Conservation (phyloP, 305 asterid genomes). For the Coffea humblotiana region DNA sequence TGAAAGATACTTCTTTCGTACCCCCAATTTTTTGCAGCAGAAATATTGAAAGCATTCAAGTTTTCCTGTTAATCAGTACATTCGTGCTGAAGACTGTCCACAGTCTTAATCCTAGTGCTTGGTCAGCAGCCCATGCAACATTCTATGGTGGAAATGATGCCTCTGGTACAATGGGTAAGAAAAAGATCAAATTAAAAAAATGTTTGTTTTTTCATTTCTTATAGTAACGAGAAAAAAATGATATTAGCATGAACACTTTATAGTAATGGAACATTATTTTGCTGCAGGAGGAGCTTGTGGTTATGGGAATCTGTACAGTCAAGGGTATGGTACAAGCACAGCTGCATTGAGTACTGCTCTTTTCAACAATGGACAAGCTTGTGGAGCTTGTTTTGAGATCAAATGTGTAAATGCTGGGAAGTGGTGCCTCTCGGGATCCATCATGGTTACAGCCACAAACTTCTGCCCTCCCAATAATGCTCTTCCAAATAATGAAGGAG, state of each 20-base stretch:
- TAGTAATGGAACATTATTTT: neutral
- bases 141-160: slow-evolving; percentile 32
- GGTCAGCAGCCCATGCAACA: slow-evolving; percentile 30
- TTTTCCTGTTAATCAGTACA: slow-evolving; percentile 2
- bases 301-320: slow-evolving; percentile 27
- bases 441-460: slow-evolving; percentile 22
- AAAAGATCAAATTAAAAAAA: too few relatives aligned
- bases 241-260: neutral
- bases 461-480: slow-evolving; percentile 27
- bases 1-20: neutral
- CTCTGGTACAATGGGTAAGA: slow-evolving; percentile 32
- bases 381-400: slow-evolving; percentile 41
- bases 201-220: too few relatives aligned
- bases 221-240: neutral
- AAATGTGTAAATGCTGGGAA: slow-evolving; percentile 26
- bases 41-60: neutral
- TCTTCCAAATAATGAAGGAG: slow-evolving; percentile 15
- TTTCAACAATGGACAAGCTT: slow-evolving; percentile 30
- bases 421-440: slow-evolving; percentile 23
- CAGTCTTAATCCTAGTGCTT: slow-evolving; percentile 2
- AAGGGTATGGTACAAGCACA: slow-evolving; percentile 29
- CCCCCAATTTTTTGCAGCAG: neutral
- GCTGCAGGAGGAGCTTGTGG: slow-evolving; percentile 32
- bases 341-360: slow-evolving; percentile 34
- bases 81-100: neutral